Percentiles rank a stretch among this genome's conserved stretches.
These are phyloP conservation scores for Monosporascus sp. DNA, from an alignment of 2,329 filamentous ascomycete species.

Conservation along the genomic window DNA sequence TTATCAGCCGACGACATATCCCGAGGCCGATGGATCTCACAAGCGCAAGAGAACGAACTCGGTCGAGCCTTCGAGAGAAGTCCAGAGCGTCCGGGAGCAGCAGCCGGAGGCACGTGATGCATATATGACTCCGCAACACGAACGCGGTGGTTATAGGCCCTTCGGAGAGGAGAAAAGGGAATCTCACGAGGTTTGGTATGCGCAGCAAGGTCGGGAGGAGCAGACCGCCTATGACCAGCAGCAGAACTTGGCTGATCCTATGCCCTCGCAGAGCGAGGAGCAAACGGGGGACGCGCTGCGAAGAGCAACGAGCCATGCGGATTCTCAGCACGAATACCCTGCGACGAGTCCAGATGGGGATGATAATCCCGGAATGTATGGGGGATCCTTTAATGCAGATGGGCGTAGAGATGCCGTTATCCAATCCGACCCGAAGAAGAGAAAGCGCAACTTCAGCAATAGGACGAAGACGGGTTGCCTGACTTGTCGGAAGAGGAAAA, in stretches of 20 bases:
- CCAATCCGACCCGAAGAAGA: slow-evolving; percentile 61
- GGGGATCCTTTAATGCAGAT: slow-evolving; percentile 40
- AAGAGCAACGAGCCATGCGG: slow-evolving; percentile 40
- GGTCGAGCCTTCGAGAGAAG: slow-evolving; percentile 42
- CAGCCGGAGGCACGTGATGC: slow-evolving; percentile 36
- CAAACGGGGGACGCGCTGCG: slow-evolving; percentile 41
- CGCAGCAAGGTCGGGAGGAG: slow-evolving; percentile 43
- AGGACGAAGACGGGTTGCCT: slow-evolving; percentile 93
- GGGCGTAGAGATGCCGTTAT: slow-evolving; percentile 42
- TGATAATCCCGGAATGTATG: slow-evolving; percentile 40
- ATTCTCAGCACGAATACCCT: slow-evolving; percentile 43
- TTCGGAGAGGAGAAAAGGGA: slow-evolving; percentile 44
- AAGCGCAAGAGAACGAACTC: slow-evolving; percentile 70
- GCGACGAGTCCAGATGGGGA: slow-evolving; percentile 52
- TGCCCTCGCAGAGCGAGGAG: slow-evolving; percentile 45
- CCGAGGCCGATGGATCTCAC: slow-evolving; percentile 45
- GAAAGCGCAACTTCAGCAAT: slow-evolving; percentile 84
- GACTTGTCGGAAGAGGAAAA: slow-evolving; percentile 87
- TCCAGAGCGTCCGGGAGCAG: slow-evolving; percentile 19
- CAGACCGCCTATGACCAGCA: slow-evolving; percentile 41
- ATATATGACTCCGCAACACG: slow-evolving; percentile 39
- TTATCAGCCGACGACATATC: slow-evolving; percentile 35
- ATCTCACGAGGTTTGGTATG: slow-evolving; percentile 44
- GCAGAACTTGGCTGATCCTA: slow-evolving; percentile 40
- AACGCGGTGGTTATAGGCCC: slow-evolving; percentile 36